phyloP scores from a whole-genome alignment of 2,329 filamentous ascomycete genomes.

The Nigrospora sphaerica region DNA sequence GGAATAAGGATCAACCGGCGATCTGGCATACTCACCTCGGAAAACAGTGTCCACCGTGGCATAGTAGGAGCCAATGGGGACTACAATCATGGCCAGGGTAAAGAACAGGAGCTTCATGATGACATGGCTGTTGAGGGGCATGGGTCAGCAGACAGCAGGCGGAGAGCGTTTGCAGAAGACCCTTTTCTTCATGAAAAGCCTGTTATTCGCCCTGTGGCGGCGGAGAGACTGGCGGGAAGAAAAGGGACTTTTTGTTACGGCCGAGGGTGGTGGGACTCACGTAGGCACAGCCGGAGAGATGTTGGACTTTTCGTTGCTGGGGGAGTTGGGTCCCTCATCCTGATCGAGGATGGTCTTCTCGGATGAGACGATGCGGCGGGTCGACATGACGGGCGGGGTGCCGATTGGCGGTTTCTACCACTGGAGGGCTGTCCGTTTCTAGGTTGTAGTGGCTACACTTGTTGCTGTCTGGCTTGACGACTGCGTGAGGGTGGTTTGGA shows the following conservation, averaged over 20 bases:
- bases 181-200: background rate
- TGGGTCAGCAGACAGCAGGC: background rate
- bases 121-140: constrained; percentile 53
- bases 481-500: too few species aligned
- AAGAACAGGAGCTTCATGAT: constrained; percentile 87
- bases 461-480: too few species aligned
- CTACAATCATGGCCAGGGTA: constrained; percentile 81
- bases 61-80: constrained; percentile 88
- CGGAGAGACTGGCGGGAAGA: background rate
- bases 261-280: constrained; percentile 40
- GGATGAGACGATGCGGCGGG: constrained; percentile 55
- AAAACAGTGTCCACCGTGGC: constrained; percentile 70
- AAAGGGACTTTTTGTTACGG: background rate
- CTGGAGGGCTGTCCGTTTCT: too few species aligned
- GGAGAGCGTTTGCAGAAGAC: too few species aligned
- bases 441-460: too few species aligned
- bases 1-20: background rate
- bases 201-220: background rate
- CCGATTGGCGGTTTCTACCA: background rate
- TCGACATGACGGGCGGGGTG: constrained; percentile 49
- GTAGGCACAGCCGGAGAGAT: constrained; percentile 77
- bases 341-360: constrained; percentile 62
- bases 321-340: constrained; percentile 38
- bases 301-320: constrained; percentile 53
- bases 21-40: constrained; percentile 48